A percentile compares a stretch with the other conserved stretches of the same genome.
phyloP scores from a whole-genome alignment of 345 rosid genomes.

The Camelina hispida region DNA sequence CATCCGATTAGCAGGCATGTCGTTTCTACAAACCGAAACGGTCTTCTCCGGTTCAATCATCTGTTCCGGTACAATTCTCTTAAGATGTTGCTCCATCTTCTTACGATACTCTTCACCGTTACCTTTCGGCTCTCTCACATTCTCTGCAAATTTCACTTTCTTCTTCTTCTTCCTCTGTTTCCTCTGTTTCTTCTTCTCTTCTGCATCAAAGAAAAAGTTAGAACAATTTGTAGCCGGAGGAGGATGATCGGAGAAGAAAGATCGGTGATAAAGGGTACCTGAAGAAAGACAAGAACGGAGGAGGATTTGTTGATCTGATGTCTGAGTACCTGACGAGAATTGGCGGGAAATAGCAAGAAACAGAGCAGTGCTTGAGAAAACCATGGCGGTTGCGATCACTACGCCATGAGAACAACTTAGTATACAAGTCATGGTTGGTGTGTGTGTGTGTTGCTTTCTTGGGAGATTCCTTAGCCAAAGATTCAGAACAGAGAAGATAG shows the following conservation, averaged over 20 bases:
- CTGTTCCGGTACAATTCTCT: conserved; percentile 36
- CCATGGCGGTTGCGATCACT: conserved; percentile 83
- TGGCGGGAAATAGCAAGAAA: conserved; percentile 69
- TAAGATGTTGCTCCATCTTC: conserved; percentile 36
- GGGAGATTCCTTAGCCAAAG: background rate
- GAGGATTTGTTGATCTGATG: conserved; percentile 30
- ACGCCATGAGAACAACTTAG: conserved; percentile 56
- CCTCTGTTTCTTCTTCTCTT: conserved; percentile 49
- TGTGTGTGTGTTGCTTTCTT: background rate
- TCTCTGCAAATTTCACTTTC: conserved; percentile 72
- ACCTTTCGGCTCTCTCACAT: conserved; percentile 68
- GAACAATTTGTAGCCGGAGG: background rate
- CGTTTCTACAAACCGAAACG: conserved; percentile 49
- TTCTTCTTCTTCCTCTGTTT: conserved; percentile 53
- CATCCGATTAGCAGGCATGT: conserved; percentile 62
- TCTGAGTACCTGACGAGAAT: conserved; percentile 33
- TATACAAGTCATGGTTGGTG: conserved; percentile 37
- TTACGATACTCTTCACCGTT: conserved; percentile 63
- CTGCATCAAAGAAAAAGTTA: conserved; percentile 41
- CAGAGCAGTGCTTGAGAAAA: conserved; percentile 73
- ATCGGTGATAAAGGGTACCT: conserved; percentile 47
- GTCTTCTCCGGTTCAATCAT: conserved; percentile 22
- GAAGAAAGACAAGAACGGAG: conserved; percentile 66
- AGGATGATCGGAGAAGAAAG: conserved; percentile 21
- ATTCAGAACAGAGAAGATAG: conserved; percentile 13